Evolutionary conservation across 331 rosid species (phyloP).

Genomic region (Dryas integrifolia): DNA sequence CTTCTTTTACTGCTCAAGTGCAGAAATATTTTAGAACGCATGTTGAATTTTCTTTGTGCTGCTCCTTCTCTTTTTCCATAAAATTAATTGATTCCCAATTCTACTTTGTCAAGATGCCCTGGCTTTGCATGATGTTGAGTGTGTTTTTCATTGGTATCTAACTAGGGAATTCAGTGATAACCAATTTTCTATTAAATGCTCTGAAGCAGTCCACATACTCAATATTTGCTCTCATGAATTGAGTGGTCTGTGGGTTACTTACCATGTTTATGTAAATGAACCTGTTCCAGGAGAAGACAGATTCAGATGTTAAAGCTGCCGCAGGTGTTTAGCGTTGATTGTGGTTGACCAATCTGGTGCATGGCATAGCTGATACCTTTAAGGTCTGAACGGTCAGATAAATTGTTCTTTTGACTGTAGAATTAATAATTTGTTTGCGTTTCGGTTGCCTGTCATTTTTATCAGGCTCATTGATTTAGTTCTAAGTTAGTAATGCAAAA

Average conservation of each 20-base stretch:
- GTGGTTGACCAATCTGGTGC: conserved; percentile 14
- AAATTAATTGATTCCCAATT: no score
- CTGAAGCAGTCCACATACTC: neutral
- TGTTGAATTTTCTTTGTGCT: no score
- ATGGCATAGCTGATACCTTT: conserved; percentile 15
- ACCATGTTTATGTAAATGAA: conserved; percentile 16
- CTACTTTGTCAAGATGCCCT: no score
- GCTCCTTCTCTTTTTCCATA: no score
- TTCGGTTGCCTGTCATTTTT: no score
- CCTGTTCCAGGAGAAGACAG: conserved; percentile 57
- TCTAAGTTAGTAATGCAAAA: no score
- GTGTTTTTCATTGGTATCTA: no score
- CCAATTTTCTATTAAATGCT: neutral
- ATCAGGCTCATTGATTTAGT: no score
- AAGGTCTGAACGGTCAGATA: conserved; percentile 23
- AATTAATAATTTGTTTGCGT: no score
- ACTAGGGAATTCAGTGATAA: no score
- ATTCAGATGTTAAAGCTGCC: conserved; percentile 55
- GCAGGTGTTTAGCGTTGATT: conserved; percentile 38
- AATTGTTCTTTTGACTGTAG: no score
- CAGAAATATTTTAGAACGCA: neutral
- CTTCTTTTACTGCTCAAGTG: neutral
- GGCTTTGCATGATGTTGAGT: no score
- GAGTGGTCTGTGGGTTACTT: conserved; percentile 2
- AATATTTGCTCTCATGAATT: neutral